phyloP scores from a whole-genome alignment of 345 rosid species.

The Boechera divaricarpa region DNA sequence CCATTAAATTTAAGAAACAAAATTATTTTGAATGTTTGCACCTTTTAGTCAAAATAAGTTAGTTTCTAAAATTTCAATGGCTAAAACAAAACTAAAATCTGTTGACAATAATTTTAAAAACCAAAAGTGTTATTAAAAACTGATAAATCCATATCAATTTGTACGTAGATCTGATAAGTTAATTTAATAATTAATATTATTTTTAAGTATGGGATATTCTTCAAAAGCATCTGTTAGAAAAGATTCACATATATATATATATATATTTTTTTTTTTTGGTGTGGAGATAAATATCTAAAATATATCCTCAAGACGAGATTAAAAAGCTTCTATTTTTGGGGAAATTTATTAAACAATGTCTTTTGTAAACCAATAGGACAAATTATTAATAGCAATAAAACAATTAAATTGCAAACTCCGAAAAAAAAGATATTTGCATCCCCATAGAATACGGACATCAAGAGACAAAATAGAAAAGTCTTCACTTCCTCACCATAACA shows the following conservation, averaged over 20 bases:
- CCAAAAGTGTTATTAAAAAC: background rate
- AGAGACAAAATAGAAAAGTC: constrained; percentile 42
- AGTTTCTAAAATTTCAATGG: background rate
- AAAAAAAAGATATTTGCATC: background rate
- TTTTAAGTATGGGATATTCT: background rate
- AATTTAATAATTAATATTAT: background rate
- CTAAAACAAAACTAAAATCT: background rate
- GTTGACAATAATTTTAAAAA: background rate
- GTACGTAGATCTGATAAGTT: background rate
- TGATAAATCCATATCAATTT: background rate
- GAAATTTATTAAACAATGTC: background rate
- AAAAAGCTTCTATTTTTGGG: background rate
- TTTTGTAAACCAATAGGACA: constrained; percentile 1
- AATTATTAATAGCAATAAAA: background rate
- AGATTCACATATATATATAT: background rate
- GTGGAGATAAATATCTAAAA: constrained; percentile 12
- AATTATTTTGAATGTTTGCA: background rate
- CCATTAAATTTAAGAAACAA: background rate
- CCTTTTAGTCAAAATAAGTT: background rate
- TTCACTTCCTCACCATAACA: constrained; percentile 36
- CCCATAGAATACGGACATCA: constrained; percentile 36
- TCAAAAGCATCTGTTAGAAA: background rate
- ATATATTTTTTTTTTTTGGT: too few species aligned
- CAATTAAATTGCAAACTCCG: background rate
- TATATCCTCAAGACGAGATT: background rate